Evolutionary conservation across 2,329 filamentous ascomycete genomes (phyloP).

Genomic region (Balansia obtecta): DNA sequence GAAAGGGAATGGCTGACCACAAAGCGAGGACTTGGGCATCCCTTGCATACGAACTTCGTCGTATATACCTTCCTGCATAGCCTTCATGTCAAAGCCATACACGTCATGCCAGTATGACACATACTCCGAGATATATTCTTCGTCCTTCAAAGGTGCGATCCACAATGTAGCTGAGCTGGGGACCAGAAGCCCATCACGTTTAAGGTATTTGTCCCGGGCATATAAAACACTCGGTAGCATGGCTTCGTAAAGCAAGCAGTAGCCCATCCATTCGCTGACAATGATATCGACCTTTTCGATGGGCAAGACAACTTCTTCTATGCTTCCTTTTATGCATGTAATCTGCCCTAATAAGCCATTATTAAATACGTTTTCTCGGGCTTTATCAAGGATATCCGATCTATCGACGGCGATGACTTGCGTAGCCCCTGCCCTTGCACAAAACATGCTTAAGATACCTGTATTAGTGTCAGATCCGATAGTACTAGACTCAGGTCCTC

Average conservation of each 20-base stretch:
- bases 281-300: conserved; percentile 83
- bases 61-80: conserved; percentile 74
- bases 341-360: conserved; percentile 66
- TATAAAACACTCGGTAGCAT: conserved; percentile 91
- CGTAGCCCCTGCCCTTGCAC: conserved; percentile 75
- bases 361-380: conserved; percentile 69
- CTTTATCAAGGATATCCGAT: conserved; percentile 78
- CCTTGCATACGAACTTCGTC: conserved; percentile 71
- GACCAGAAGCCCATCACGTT: conserved; percentile 67
- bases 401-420: conserved; percentile 87
- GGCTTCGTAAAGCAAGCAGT: conserved; percentile 83
- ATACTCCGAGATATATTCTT: conserved; percentile 65
- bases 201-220: conserved; percentile 77
- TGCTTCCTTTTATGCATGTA: conserved; percentile 69
- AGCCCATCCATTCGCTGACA: conserved; percentile 97
- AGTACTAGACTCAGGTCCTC: neutral
- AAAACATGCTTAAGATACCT: conserved; percentile 90
- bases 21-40: conserved; percentile 49
- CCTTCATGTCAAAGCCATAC: conserved; percentile 88
- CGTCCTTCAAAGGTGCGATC: conserved; percentile 67
- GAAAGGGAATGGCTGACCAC: conserved; percentile 52
- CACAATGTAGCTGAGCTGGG: conserved; percentile 77
- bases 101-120: conserved; percentile 82
- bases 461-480: conserved; percentile 7
- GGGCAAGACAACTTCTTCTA: conserved; percentile 74